Base-by-base conservation (phyloP, 148 eudicot species). In the Salicornia ramosissima region DNA sequence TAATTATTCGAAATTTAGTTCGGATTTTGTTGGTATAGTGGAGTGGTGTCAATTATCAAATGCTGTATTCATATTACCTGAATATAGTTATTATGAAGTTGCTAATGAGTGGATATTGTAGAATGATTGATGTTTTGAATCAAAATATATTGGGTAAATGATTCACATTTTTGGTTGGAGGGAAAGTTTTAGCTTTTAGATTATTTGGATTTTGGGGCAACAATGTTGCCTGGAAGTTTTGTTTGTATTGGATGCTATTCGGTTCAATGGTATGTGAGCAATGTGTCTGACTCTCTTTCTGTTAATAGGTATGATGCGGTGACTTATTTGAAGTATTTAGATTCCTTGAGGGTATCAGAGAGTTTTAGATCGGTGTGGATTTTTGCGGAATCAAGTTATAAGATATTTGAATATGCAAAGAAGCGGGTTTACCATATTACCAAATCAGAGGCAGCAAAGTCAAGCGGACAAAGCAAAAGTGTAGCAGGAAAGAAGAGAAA, bases 331-430 rank as follows among this genome's bases (percentile, higher is more conserved):
- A 95, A 95, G 88, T 95, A 95, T 77, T 82, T 95, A 84, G 99
- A 95, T 81, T 95, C 99, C 1, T 83, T 95, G 69, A 91, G 99
- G 82, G 99, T 84, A 64, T 87, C 99, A 47, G 99, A 95, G 90
- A 95, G 91, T 81, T 95, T 91, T 77, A 87, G 96, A 64, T 95
- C 97, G 71, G 99, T 95, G 65, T 95, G 99, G 99, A 87, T 95
- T 71, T 95, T 91, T 81, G 96, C 96, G 46, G 99, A 95, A 79
- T 89, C 99, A 24, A 95, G 99, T 75, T 80, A 86, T 80, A 95
- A 89, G 85, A 86, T 95, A 46, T 95, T 95, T 71, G 99, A 91
- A 80, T 89, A 81, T 77, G 99, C 97, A 71, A 95, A 95, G 85
- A 95, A 87, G 77, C 86, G 99, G 33, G 99, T 95, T 49, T 95